Evolutionary conservation across 164 flowering plant species (phyloP).

Genomic region (Chimonanthus salicifolius): DNA sequence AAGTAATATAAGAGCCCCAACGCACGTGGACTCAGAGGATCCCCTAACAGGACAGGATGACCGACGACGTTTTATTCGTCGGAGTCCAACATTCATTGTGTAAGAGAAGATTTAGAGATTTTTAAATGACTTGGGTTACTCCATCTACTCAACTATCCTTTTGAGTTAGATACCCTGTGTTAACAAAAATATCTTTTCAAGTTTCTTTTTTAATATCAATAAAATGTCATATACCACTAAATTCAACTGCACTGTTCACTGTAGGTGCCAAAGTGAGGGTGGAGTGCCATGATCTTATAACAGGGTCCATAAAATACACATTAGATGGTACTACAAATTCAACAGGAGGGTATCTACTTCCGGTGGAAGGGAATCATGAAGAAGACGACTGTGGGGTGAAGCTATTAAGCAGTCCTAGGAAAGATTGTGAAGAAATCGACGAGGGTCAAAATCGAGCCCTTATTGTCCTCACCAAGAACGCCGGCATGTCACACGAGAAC

Average conservation of each 20-base stretch:
- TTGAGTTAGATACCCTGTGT: too few relatives aligned
- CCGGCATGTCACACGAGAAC: conserved; percentile 25
- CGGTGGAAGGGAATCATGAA: conserved; percentile 46
- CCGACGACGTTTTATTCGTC: too few relatives aligned
- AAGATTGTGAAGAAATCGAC: conserved; percentile 31
- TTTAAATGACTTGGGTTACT: neutral
- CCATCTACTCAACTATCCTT: neutral
- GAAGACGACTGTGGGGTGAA: conserved; percentile 50
- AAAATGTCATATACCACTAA: neutral
- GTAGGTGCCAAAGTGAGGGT: conserved; percentile 13
- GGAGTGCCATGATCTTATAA: conserved; percentile 42
- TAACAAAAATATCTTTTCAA: too few relatives aligned
- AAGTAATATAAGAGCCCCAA: too few relatives aligned
- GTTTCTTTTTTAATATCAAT: neutral
- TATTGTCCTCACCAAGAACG: conserved; percentile 38
- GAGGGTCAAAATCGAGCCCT: conserved; percentile 22
- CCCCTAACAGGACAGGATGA: too few relatives aligned
- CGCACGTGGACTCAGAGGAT: too few relatives aligned
- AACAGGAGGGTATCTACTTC: conserved; percentile 26
- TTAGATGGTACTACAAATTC: conserved; percentile 34
- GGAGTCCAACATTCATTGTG: neutral
- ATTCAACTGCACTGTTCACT: neutral
- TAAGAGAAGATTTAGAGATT: too few relatives aligned
- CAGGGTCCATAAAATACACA: conserved; percentile 21
- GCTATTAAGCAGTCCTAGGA: conserved; percentile 27